Conservation (phyloP, 2,329 filamentous ascomycete species). For the Aspergillus puulaauensis region DNA sequence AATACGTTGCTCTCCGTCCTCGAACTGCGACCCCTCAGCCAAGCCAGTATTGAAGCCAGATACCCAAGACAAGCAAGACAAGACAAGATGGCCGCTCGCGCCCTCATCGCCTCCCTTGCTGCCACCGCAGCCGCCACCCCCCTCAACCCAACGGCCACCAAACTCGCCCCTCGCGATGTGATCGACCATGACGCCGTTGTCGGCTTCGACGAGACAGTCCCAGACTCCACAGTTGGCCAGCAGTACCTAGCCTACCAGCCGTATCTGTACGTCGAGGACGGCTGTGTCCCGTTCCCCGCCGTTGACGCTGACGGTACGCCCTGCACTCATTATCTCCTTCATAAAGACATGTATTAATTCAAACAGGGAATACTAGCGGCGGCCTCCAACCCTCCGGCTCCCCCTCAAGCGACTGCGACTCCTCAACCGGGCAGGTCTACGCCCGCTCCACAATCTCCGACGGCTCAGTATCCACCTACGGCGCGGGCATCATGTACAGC, state of each 20-base stretch:
- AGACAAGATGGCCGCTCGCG: conserved; percentile 5
- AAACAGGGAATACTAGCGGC: conserved; percentile 31
- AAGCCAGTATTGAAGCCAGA: background rate
- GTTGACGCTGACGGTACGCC: conserved; percentile 48
- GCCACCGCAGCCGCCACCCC: conserved; percentile 3
- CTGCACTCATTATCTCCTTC: no score
- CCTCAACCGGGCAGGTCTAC: conserved; percentile 53
- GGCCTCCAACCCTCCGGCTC: conserved; percentile 45
- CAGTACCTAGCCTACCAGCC: conserved; percentile 59
- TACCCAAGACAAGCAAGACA: background rate
- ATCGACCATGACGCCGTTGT: conserved; percentile 51
- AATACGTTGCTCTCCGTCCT: background rate
- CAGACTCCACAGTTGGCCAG: conserved; percentile 46
- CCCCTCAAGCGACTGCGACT: conserved; percentile 41
- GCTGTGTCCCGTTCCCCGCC: conserved; percentile 63
- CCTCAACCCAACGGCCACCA: background rate
- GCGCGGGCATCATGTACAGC: conserved; percentile 53
- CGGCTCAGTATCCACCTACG: background rate
- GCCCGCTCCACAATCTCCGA: conserved; percentile 33
- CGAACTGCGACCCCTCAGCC: background rate
- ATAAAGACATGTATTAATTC: background rate
- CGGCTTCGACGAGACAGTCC: conserved; percentile 55
- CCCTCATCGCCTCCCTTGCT: conserved; percentile 6
- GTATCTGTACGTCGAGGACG: conserved; percentile 54
- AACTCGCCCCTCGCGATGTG: conserved; percentile 35